Base-by-base conservation (phyloP, 106 monocot species). In the Alisma plantagoaquatica region DNA sequence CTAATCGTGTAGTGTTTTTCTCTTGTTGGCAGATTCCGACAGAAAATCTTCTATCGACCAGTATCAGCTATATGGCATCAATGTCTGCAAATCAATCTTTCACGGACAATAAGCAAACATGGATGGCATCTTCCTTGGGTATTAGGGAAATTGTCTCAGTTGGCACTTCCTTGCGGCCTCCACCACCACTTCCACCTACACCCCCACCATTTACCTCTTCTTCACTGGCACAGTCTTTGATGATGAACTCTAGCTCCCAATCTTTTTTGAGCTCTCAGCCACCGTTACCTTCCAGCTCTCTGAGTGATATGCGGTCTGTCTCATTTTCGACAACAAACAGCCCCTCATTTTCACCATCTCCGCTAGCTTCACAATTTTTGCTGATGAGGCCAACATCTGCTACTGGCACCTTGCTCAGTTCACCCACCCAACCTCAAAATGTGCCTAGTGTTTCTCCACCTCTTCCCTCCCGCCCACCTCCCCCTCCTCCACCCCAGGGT, bases 401-500 rank as follows among this genome's bases (percentile, higher is more conserved):
- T 42, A 14, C 76, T 52, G 83, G 63, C 25, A 41, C 63, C 38
- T 27, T 76, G 22, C 70, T 77, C 68, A 61, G 64, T 49, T 75
- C 87, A 11, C 59, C 70, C 5, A 35, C 58, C 10, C 69, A 76
- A 42, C 46, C 60, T 29, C 79, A 74, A 32, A 61, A 64, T 29
- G 49, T 47, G 23, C 61, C 72, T 12, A 35, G 20, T 59, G 50
- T 66, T 28, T 61, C 67, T 10, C 77, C 59, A 35, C 41, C 59
- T 27, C 33, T 56, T 18, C 41, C 73, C 29, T 68, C 26, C 46
- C 30, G 59, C 56, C 92, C 57, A 4, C 67, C 75, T 19, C 85
- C 79, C 8, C 94, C 87, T 23, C 94, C 83, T n/a, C 94, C 89
- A 60, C 84, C 84, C 10, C 88, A 73, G 17, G 53, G 66, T 12